Evolutionary conservation across 2,329 filamentous ascomycete genomes (phyloP).

Genomic region (Teratosphaeria zuluensis): DNA sequence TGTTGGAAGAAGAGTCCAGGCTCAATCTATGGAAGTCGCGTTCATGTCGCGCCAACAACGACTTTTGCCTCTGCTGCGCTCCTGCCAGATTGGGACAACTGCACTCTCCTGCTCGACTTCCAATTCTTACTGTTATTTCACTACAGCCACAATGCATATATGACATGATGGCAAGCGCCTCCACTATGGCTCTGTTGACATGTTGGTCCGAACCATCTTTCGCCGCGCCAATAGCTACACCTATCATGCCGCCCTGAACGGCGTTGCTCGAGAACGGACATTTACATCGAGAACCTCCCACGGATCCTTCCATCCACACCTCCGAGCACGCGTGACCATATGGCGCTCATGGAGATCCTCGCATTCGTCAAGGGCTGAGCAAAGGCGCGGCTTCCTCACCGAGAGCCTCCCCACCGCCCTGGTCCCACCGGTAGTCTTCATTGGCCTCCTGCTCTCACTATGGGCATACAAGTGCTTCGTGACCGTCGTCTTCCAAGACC

Average conservation of each 20-base stretch:
- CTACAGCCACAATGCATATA: background rate
- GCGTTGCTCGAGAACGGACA: background rate
- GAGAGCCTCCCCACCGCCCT: conserved; percentile 37
- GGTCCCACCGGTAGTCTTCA: conserved; percentile 58
- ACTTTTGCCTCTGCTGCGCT: background rate
- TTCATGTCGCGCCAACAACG: no score
- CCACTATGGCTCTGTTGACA: background rate
- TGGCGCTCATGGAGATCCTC: background rate
- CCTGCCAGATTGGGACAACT: background rate
- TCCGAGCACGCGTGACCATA: background rate
- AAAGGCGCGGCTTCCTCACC: conserved; percentile 14
- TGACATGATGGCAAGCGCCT: background rate
- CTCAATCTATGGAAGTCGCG: no score
- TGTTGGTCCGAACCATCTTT: background rate
- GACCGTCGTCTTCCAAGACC: conserved; percentile 69
- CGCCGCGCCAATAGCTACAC: background rate
- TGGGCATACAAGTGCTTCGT: conserved; percentile 59
- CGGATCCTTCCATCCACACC: background rate
- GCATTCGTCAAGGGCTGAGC: background rate
- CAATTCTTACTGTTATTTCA: background rate
- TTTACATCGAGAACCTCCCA: background rate
- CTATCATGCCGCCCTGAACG: background rate
- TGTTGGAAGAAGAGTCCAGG: no score
- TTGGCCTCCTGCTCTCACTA: conserved; percentile 53
- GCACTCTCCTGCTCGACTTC: background rate